Percentiles rank a stretch among this genome's conserved stretches.
Evolutionary conservation across 306 rosid genomes (phyloP).

Genomic region (Dicorynia guianensis): DNA sequence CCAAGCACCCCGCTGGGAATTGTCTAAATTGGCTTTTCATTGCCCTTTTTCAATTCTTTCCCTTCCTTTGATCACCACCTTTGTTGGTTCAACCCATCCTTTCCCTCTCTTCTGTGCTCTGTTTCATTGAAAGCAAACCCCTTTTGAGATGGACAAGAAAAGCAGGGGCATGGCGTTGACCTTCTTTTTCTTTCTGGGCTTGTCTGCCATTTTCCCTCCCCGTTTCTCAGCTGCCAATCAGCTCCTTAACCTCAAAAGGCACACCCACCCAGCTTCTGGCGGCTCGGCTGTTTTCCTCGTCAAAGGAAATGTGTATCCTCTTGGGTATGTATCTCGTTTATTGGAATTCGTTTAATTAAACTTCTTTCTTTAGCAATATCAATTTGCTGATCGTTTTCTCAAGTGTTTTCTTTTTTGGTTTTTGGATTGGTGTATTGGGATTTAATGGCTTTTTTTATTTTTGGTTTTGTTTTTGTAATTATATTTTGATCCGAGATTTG

Average conservation of each 20-base stretch:
- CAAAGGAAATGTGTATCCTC: constrained; percentile 80
- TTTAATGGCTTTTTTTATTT: neutral
- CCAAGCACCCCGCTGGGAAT: neutral
- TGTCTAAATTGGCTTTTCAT: too few species aligned
- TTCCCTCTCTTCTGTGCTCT: too few species aligned
- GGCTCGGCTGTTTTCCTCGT: constrained; percentile 54
- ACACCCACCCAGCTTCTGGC: neutral
- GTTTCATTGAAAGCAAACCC: too few species aligned
- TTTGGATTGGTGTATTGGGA: neutral
- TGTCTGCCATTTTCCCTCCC: constrained; percentile 42
- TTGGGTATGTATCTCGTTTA: constrained; percentile 61
- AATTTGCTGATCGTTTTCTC: constrained; percentile 16
- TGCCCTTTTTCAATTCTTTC: neutral
- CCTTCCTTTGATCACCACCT: neutral
- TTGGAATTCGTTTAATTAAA: neutral
- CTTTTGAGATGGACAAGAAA: constrained; percentile 19
- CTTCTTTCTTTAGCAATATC: constrained; percentile 8
- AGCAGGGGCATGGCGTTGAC: constrained; percentile 30
- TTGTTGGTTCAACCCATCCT: neutral
- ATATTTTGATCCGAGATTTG: neutral
- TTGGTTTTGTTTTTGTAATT: neutral
- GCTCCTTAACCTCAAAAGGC: constrained; percentile 11
- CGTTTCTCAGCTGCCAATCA: constrained; percentile 52
- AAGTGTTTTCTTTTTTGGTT: neutral
- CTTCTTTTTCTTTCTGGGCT: constrained; percentile 36